These are phyloP conservation scores for Cyberlindnera maclurae DNA, from an alignment of 805 yeast genomes.

Conservation along the genomic window DNA sequence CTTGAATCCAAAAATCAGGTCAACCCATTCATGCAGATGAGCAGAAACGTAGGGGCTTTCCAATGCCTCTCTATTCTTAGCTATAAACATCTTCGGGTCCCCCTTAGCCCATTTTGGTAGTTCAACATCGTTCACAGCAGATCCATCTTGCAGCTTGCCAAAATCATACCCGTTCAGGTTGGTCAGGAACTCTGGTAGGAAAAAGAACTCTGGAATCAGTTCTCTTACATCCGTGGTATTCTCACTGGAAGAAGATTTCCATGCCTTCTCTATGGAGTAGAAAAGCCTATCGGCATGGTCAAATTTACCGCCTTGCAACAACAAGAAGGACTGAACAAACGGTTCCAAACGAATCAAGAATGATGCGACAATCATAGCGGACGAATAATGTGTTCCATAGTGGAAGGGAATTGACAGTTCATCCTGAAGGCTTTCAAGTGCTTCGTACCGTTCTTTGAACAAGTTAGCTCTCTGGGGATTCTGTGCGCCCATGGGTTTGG, in stretches of 20 bases:
- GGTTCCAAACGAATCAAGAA: conserved; percentile 74
- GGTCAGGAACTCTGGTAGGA: conserved; percentile 66
- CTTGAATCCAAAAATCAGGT: conserved; percentile 72
- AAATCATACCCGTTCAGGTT: conserved; percentile 63
- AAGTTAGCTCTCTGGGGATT: conserved; percentile 47
- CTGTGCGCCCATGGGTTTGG: conserved; percentile 93
- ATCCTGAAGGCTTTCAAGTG: conserved; percentile 56
- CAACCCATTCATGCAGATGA: conserved; percentile 79
- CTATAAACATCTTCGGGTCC: conserved; percentile 67
- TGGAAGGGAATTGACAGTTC: conserved; percentile 69
- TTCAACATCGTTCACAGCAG: conserved; percentile 49
- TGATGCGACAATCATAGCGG: conserved; percentile 88
- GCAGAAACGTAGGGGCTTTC: conserved; percentile 78
- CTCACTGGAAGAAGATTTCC: conserved; percentile 74
- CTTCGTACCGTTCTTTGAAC: conserved; percentile 67
- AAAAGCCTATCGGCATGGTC: conserved; percentile 85
- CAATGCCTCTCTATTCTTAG: conserved; percentile 72
- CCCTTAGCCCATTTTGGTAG: conserved; percentile 82
- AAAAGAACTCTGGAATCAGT: conserved; percentile 79
- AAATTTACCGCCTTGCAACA: conserved; percentile 81
- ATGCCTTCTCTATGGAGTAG: conserved; percentile 65
- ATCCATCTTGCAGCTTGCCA: conserved; percentile 61
- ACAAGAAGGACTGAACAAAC: conserved; percentile 67
- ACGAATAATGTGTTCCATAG: conserved; percentile 89
- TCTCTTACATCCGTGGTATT: conserved; percentile 86